Evolutionary conservation across 1,284 basidiomycete genomes (phyloP).

Genomic region (Porodaedalea pini): DNA sequence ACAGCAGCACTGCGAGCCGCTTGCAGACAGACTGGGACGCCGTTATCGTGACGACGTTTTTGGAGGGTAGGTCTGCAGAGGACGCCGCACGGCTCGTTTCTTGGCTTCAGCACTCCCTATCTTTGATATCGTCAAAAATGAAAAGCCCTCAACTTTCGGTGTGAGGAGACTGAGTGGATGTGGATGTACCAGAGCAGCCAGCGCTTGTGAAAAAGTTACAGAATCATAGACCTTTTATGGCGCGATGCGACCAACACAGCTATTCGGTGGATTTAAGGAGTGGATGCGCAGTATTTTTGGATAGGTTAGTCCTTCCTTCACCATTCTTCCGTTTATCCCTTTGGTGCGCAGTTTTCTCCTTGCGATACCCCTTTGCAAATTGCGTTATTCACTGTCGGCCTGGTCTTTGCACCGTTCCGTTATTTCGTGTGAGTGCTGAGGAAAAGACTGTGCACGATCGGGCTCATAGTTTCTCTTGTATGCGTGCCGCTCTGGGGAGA

Average conservation of each 20-base stretch:
- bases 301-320: slow-evolving; percentile 27
- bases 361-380: too few species aligned
- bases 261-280: slow-evolving; percentile 44
- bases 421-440: too few species aligned
- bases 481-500: too few species aligned
- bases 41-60: slow-evolving; percentile 48
- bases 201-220: slow-evolving; percentile 38
- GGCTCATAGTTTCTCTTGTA: too few species aligned
- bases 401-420: too few species aligned
- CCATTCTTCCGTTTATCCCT: not conserved
- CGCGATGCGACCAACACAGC: slow-evolving; percentile 42
- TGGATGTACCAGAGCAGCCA: slow-evolving; percentile 50
- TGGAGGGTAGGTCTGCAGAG: slow-evolving; percentile 50
- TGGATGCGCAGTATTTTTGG: slow-evolving; percentile 39
- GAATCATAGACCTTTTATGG: slow-evolving; percentile 38
- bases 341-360: too few species aligned
- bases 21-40: slow-evolving; percentile 47
- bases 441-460: too few species aligned
- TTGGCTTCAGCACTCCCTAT: slow-evolving; percentile 36
- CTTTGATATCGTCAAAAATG: too few species aligned
- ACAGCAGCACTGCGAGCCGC: slow-evolving; percentile 40
- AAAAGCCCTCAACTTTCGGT: slow-evolving; percentile 43
- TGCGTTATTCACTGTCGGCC: too few species aligned
- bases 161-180: slow-evolving; percentile 53
- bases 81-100: slow-evolving; percentile 47